phyloP scores from a whole-genome alignment of 2,329 filamentous ascomycete species.

The Raffaelea ambrosiae region DNA sequence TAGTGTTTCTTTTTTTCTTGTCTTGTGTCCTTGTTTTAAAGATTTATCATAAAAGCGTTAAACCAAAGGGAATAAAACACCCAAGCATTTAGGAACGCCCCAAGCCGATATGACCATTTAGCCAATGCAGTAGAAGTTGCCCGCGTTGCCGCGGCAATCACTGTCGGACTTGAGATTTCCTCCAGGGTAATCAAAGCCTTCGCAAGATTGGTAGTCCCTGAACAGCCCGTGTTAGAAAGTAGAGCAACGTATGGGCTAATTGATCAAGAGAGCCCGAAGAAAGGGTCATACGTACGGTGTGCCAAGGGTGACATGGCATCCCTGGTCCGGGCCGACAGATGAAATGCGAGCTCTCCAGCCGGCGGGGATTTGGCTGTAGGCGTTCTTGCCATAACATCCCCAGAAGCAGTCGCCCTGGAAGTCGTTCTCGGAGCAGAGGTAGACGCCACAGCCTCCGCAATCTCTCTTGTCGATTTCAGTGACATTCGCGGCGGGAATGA shows the following conservation, averaged over 20 bases:
- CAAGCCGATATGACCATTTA: too few relatives aligned
- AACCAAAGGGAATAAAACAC: too few relatives aligned
- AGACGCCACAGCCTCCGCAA: neutral
- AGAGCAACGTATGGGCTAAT: neutral
- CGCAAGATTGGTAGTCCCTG: neutral
- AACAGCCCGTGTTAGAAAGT: neutral
- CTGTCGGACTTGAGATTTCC: neutral
- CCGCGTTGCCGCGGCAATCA: neutral
- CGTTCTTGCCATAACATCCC: neutral
- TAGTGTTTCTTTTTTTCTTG: too few relatives aligned
- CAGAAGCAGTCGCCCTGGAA: neutral
- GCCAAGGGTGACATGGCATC: neutral
- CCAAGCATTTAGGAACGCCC: too few relatives aligned
- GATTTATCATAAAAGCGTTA: too few relatives aligned
- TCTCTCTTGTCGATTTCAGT: neutral
- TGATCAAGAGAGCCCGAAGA: neutral
- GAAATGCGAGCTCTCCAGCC: neutral
- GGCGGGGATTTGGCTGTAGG: neutral
- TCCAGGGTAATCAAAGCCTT: neutral
- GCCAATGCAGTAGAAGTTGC: neutral
- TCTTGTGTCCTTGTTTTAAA: too few relatives aligned
- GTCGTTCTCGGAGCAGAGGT: neutral
- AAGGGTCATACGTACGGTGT: neutral
- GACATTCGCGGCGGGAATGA: neutral
- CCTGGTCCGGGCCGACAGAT: neutral